Percentiles rank a stretch among this genome's conserved stretches.
These are phyloP conservation scores for Candolleomyces aberdarensis DNA, from an alignment of 768 basidiomycete genomes.

Conservation along the genomic window DNA sequence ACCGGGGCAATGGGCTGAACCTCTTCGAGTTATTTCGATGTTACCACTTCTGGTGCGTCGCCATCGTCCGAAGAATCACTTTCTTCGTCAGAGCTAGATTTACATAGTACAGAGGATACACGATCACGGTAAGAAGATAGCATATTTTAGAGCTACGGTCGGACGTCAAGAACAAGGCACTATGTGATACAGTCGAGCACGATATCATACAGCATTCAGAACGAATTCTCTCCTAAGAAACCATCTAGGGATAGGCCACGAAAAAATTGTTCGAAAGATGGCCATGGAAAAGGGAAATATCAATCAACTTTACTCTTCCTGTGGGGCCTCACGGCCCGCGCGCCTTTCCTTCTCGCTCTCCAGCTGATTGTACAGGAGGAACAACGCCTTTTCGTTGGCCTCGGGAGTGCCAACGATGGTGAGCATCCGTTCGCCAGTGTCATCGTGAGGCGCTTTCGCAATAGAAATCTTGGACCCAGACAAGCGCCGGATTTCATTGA, in stretches of 20 bases:
- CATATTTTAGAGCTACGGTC: constrained; percentile 2
- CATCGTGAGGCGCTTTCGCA: constrained; percentile 98
- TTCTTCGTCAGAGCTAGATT: constrained; percentile 24
- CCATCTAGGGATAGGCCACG: constrained; percentile 6
- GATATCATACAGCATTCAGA: constrained; percentile 8
- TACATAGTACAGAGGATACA: not conserved
- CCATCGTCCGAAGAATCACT: constrained; percentile 23
- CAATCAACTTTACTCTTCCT: constrained; percentile 13
- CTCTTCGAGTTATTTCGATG: constrained; percentile 41
- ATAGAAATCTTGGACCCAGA: constrained; percentile 98
- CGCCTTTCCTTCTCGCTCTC: constrained; percentile 96
- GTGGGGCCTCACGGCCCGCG: constrained; percentile 76
- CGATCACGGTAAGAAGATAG: not conserved
- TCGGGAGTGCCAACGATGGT: constrained; percentile 96
- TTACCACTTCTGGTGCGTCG: constrained; percentile 52
- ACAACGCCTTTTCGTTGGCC: constrained; percentile 96
- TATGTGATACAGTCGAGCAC: constrained; percentile 8
- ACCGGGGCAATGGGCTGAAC: not conserved
- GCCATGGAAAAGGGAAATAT: not conserved
- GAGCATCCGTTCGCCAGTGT: constrained; percentile 99
- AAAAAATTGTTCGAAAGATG: not conserved
- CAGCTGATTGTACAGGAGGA: constrained; percentile 94
- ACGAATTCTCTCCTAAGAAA: constrained; percentile 8
- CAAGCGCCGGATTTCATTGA: constrained; percentile 97
- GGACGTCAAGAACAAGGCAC: constrained; percentile 5